These are phyloP conservation scores for Thalia dealbata DNA, from an alignment of 176 grass and related monocot genomes.

Conservation along the genomic window DNA sequence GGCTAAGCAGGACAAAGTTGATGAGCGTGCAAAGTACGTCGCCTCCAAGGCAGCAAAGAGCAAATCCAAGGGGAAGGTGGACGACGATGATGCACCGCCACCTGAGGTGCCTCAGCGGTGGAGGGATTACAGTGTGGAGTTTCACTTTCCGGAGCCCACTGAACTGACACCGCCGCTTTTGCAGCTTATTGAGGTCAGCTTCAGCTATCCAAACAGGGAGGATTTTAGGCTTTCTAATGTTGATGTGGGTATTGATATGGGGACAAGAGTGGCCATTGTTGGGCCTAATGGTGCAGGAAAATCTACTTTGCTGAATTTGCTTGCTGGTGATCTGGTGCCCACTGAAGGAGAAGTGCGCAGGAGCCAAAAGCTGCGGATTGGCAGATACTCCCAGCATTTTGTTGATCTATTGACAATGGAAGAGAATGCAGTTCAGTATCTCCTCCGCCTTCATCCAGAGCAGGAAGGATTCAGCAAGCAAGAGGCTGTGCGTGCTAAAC, in stretches of 20 bases:
- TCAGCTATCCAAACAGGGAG: slow-evolving; percentile 70
- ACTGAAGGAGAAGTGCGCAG: slow-evolving; percentile 63
- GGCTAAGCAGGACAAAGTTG: slow-evolving; percentile 78
- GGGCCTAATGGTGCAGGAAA: slow-evolving; percentile 95
- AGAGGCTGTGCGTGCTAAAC: slow-evolving; percentile 78
- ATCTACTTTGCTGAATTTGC: slow-evolving; percentile 89
- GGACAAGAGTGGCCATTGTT: slow-evolving; percentile 86
- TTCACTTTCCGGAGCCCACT: slow-evolving; percentile 93
- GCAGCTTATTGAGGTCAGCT: slow-evolving; percentile 86
- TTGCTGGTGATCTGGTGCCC: slow-evolving; percentile 83
- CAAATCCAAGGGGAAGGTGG: slow-evolving; percentile 67
- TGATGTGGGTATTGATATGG: slow-evolving; percentile 98
- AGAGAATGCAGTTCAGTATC: slow-evolving; percentile 93
- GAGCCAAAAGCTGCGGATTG: slow-evolving; percentile 90
- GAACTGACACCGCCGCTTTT: slow-evolving; percentile 86
- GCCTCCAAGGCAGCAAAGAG: slow-evolving; percentile 59
- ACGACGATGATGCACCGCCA: slow-evolving; percentile 45
- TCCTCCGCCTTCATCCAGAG: slow-evolving; percentile 81
- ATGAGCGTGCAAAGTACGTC: slow-evolving; percentile 46
- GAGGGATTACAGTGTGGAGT: slow-evolving; percentile 87
- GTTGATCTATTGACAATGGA: slow-evolving; percentile 94
- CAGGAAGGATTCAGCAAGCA: slow-evolving; percentile 93
- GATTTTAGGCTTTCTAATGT: slow-evolving; percentile 80
- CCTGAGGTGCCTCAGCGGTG: slow-evolving; percentile 67
- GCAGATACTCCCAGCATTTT: slow-evolving; percentile 91